Base-by-base conservation (phyloP, 306 rosid genomes). In the Inga laurina region DNA sequence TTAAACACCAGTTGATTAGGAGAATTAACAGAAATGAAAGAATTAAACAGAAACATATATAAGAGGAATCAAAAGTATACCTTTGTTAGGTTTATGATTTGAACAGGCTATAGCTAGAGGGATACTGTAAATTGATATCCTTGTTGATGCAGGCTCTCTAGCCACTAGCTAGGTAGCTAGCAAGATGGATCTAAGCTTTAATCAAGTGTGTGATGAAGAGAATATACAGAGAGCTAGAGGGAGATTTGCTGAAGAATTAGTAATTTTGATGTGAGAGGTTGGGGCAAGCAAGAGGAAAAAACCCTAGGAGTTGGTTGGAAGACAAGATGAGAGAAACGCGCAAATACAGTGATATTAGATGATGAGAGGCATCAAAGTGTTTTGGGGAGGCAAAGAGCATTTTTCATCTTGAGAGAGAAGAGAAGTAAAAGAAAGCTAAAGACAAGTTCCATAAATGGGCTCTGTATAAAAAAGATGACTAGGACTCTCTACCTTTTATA, bases 281-380 rank as follows among this genome's bases (percentile, higher is more conserved):
- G 67, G 10, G 10, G 80, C 35, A 16, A 18, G 59, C n/a, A 52
- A 19, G 48, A 2, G 74, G n/a, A 8, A 65, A 49, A 86, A 94
- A 89, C 97, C 98, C 97, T 93, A 90, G 86, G 91, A 90, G 85
- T 77, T 81, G 75, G 86, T 81, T 88, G 88, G 59, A 72, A 83
- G 90, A 84, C 71, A 82, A 68, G 86, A 77, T 83, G 74, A 83
- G 88, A 82, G 81, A 84, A 82, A 86, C 69, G 75, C 88, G 88
- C 88, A 83, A 81, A 83, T 62, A 88, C 81, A 87, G 88, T 90
- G 90, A 77, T 71, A 78, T 88, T 66, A 85, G 74, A 83, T 81
- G 59, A 52, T 52, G 71, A 80, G 83, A 84, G 88, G 51, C 79
- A 81, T 54, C 78, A 81, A 86, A 81, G 81, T 72, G 77, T 86